These are phyloP conservation scores for Blyttiomyces sp. DNA, from an alignment of 371 early-diverging fungal species.

Conservation along the genomic window DNA sequence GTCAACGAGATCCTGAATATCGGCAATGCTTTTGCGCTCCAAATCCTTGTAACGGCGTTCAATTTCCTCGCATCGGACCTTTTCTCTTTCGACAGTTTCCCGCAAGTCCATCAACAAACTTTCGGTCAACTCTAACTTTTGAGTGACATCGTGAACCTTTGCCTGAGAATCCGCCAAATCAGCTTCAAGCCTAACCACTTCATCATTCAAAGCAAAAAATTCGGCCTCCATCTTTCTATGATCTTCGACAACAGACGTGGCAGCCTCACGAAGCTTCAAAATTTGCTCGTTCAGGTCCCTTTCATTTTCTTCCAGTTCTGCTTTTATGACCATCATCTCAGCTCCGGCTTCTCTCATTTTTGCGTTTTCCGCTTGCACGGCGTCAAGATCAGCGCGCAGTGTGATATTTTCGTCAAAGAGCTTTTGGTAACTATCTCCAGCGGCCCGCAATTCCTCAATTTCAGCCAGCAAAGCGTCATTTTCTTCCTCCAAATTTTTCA, in stretches of 20 bases:
- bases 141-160: constrained; percentile 4
- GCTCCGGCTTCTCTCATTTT: constrained; percentile 14
- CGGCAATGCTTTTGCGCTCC: constrained; percentile 13
- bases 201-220: constrained; percentile 21
- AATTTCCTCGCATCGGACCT: neutral
- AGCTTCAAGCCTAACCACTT: constrained; percentile 12
- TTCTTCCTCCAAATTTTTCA: neutral
- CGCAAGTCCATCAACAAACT: neutral
- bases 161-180: constrained; percentile 8
- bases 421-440: neutral
- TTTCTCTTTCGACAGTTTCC: constrained; percentile 1
- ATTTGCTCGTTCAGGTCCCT: constrained; percentile 10
- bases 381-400: neutral
- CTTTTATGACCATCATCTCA: constrained; percentile 1
- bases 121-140: constrained; percentile 3
- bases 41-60: constrained; percentile 8
- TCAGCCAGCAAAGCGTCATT: constrained; percentile 11
- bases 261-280: constrained; percentile 15
- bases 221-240: too few relatives aligned
- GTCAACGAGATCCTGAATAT: constrained; percentile 29
- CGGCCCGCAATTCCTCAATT: constrained; percentile 7
- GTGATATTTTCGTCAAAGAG: neutral
- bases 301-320: constrained; percentile 11
- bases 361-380: neutral
- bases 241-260: constrained; percentile 11